Base-by-base conservation (phyloP, 306 rosid species). In the Acacia acuminata region DNA sequence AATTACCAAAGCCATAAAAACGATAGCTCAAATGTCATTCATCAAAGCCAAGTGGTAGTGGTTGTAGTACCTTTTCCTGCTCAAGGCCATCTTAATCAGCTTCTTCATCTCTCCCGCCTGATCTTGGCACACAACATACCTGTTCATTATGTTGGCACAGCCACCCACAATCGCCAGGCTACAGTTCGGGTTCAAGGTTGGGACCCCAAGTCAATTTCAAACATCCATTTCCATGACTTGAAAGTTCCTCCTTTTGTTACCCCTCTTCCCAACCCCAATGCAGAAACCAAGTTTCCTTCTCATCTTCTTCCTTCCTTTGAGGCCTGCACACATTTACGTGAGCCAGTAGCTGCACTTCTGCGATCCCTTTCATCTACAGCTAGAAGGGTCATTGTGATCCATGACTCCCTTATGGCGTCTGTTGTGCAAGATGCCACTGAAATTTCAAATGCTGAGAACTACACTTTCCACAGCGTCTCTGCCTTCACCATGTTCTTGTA, bases 21-120 rank as follows among this genome's bases (percentile, higher is more conserved):
- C 78, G 68, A 84, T 19, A 3, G 16, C 73, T 36, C 73, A 38
- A 68, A 68, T 68, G 73, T 67, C 4, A 36, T 70, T 16, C 48
- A 76, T 50, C 44, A 83, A 79, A 32, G 22, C 73, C 66, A 89
- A 75, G 89, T 90, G 13, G 86, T 66, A 44, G 88, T 84, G 40
- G 85, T 90, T 30, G 61, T 87, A 82, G 87, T 92, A 32, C 93
- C 94, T 3, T 71, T 90, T 24, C 90, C 90, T 0, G 91, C 93
- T 10, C 97, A 92, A 78, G 94, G 94, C 43, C 98, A 94, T 82
- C 89, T 94, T 32, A 94, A 94, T 79, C 98, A 89, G 47, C 92
- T 94, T 70, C 86, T 94, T 63, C 97, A 92, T 78, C 86, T 90
- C 67, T 85, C 92, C 19, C 86, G 85, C 71, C 84, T 87, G 3